A percentile compares a stretch with the other conserved stretches of the same genome.
phyloP scores from a whole-genome alignment of 2,329 filamentous ascomycete genomes.

The Trichoderma guizhouense region DNA sequence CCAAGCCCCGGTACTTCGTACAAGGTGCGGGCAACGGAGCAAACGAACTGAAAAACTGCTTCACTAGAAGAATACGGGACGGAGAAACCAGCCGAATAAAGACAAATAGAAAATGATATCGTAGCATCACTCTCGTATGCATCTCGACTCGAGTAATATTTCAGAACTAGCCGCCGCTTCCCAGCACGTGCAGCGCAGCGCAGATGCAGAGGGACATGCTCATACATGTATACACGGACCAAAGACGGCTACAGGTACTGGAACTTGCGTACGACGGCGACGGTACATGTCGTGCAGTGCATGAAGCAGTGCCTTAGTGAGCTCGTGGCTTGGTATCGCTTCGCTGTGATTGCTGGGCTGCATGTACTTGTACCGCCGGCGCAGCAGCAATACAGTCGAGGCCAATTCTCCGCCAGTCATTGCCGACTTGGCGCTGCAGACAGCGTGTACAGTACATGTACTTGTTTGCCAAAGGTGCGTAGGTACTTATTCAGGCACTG shows the following conservation, averaged over 20 bases:
- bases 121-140: not conserved
- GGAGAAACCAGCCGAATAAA: not conserved
- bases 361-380: not conserved
- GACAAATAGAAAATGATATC: not conserved
- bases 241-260: not conserved
- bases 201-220: not conserved
- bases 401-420: not conserved
- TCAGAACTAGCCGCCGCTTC: not conserved
- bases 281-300: constrained; percentile 9
- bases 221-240: not conserved
- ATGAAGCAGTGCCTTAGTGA: constrained; percentile 2
- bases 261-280: not conserved
- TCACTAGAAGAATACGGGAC: not conserved
- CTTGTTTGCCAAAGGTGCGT: not conserved
- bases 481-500: not conserved
- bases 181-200: constrained; percentile 6
- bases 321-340: constrained; percentile 5
- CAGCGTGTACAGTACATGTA: not conserved
- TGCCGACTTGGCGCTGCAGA: constrained; percentile 5
- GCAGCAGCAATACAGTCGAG: not conserved
- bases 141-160: not conserved
- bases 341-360: not conserved
- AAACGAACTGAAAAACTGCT: not conserved
- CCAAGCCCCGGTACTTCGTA: not conserved
- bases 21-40: not conserved